Evolutionary conservation across 2,329 filamentous ascomycete species (phyloP).

Genomic region (Aspergillus fructus): DNA sequence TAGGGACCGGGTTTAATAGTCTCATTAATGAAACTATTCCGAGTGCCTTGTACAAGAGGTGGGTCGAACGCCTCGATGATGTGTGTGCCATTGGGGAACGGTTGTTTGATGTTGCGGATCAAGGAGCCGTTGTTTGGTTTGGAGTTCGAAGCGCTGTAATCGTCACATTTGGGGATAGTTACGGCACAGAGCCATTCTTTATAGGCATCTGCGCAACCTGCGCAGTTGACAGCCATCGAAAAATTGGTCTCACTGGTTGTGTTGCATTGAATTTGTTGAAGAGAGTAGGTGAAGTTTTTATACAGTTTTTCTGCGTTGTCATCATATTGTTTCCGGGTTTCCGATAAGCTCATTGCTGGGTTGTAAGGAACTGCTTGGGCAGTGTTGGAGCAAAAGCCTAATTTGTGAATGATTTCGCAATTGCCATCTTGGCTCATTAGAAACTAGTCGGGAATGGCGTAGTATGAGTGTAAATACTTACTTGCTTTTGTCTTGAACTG

Average conservation of each 20-base stretch:
- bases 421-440: constrained; percentile 61
- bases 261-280: constrained; percentile 84
- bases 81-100: constrained; percentile 68
- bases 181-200: constrained; percentile 95
- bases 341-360: constrained; percentile 59
- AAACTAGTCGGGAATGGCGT: background rate
- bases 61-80: constrained; percentile 40
- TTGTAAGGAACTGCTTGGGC: constrained; percentile 91
- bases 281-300: constrained; percentile 73
- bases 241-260: constrained; percentile 71
- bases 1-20: constrained; percentile 80
- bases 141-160: constrained; percentile 56
- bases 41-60: constrained; percentile 55
- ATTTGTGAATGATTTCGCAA: constrained; percentile 80
- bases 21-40: constrained; percentile 70
- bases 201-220: constrained; percentile 76
- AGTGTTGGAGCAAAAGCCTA: constrained; percentile 84
- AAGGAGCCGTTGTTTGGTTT: constrained; percentile 54
- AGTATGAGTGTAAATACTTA: constrained; percentile 42
- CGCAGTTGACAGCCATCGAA: constrained; percentile 75
- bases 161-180: constrained; percentile 86
- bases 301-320: constrained; percentile 68
- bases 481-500: constrained; percentile 76
- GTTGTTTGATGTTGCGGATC: constrained; percentile 68
- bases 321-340: constrained; percentile 75